Conservation (phyloP, 2,329 filamentous ascomycete genomes). For the Pyrenophora graminea region DNA sequence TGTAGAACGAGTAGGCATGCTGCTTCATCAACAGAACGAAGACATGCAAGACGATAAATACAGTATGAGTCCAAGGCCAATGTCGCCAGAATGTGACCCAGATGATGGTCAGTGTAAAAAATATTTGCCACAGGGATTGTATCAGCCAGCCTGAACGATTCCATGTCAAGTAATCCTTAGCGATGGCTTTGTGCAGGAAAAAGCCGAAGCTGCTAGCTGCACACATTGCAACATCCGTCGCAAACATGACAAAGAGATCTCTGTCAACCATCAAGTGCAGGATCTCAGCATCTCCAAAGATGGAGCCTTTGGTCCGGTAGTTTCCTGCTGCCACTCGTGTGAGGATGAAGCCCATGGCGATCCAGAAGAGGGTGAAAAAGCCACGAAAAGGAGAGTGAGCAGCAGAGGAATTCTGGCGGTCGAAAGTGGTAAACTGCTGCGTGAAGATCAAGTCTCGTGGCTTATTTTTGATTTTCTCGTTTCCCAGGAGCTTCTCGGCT, state of each 20-base stretch:
- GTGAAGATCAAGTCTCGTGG: conserved; percentile 70
- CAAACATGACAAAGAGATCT: conserved; percentile 55
- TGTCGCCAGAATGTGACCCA: conserved; percentile 70
- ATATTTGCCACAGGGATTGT: conserved; percentile 73
- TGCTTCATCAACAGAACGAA: conserved; percentile 83
- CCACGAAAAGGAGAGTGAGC: conserved; percentile 74
- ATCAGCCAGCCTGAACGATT: conserved; percentile 71
- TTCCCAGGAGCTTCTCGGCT: conserved; percentile 29
- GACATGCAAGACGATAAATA: conserved; percentile 75
- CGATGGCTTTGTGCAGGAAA: conserved; percentile 65
- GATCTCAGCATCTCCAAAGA: conserved; percentile 73
- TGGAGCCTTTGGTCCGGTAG: conserved; percentile 68
- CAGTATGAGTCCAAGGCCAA: conserved; percentile 83
- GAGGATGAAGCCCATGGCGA: conserved; percentile 68
- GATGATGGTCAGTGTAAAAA: conserved; percentile 66
- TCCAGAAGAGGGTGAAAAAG: conserved; percentile 81
- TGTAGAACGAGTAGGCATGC: conserved; percentile 79
- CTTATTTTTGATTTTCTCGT: conserved; percentile 44
- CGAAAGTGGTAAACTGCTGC: conserved; percentile 73
- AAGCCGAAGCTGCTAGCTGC: conserved; percentile 67
- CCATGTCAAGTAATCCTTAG: conserved; percentile 68
- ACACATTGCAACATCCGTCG: conserved; percentile 73
- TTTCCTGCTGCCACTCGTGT: conserved; percentile 70
- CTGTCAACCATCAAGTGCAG: conserved; percentile 68
- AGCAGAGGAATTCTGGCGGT: conserved; percentile 68